Evolutionary conservation across 164 flowering plant genomes (phyloP).

Genomic region (Nymphaea thermarum): DNA sequence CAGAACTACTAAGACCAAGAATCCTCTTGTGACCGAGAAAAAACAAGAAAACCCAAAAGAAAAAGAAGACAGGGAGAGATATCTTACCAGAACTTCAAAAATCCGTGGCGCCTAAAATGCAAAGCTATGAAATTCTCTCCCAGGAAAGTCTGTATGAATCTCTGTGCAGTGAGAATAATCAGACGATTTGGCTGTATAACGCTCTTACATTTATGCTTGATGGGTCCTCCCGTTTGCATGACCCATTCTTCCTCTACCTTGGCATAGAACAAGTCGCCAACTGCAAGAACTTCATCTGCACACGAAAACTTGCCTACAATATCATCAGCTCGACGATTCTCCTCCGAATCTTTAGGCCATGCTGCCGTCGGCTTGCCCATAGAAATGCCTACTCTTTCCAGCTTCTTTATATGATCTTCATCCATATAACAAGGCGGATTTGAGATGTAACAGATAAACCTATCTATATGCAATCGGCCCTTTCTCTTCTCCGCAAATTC

Average conservation of each 20-base stretch:
- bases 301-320: conserved; percentile 50
- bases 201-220: conserved; percentile 78
- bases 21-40: too few relatives aligned
- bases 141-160: conserved; percentile 90
- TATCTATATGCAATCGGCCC: conserved; percentile 48
- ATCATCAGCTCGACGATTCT: conserved; percentile 47
- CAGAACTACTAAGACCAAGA: too few relatives aligned
- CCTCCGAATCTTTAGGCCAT: conserved; percentile 60
- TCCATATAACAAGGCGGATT: conserved; percentile 75
- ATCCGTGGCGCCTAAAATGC: conserved; percentile 94
- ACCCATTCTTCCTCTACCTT: conserved; percentile 83
- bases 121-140: conserved; percentile 70
- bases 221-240: conserved; percentile 96
- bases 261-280: conserved; percentile 92
- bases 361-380: conserved; percentile 61
- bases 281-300: conserved; percentile 64
- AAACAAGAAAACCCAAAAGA: too few relatives aligned
- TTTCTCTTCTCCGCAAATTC: conserved; percentile 55
- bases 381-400: conserved; percentile 54
- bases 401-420: conserved; percentile 67
- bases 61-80: conserved; percentile 1
- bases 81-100: conserved; percentile 85
- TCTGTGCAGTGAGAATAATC: conserved; percentile 82
- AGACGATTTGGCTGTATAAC: conserved; percentile 77
- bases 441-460: conserved; percentile 71